A percentile compares a stretch with the other conserved stretches of the same genome.
Evolutionary conservation across 1,284 basidiomycete genomes (phyloP).

Genomic region (Salmacisia buchloeana): DNA sequence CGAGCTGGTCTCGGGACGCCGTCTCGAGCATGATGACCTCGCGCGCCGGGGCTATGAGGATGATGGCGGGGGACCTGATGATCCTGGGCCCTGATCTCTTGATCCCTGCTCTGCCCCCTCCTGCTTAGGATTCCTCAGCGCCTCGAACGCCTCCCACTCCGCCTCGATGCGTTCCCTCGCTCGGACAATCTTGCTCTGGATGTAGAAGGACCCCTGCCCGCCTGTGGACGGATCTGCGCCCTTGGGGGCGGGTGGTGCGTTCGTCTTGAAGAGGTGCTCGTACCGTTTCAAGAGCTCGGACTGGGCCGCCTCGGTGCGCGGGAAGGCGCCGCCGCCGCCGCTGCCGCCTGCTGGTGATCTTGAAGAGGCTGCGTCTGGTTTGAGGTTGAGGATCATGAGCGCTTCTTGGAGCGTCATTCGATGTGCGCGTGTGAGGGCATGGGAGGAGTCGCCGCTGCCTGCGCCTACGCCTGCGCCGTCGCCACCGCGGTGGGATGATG

Average conservation of each 20-base stretch:
- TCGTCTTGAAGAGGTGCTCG: constrained; percentile 86
- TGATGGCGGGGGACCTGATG: not conserved
- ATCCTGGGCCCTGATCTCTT: not conserved
- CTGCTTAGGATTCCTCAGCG: too few species aligned
- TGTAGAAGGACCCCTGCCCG: constrained; percentile 58
- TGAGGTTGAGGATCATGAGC: constrained; percentile 83
- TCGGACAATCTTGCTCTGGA: constrained; percentile 92
- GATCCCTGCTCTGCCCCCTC: constrained; percentile 10
- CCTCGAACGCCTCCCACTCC: constrained; percentile 54
- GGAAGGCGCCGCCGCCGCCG: constrained; percentile 7
- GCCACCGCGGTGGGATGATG: constrained; percentile 25
- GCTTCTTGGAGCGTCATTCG: constrained; percentile 96
- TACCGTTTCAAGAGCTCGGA: constrained; percentile 63
- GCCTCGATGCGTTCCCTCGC: constrained; percentile 91
- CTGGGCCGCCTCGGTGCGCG: constrained; percentile 9
- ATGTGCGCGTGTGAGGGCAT: constrained; percentile 61
- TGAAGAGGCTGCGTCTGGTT: constrained; percentile 53
- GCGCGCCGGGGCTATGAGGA: not conserved
- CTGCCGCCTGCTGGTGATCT: constrained; percentile 46
- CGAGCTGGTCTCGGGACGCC: not conserved
- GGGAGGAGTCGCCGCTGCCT: constrained; percentile 38
- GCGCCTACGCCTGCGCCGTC: constrained; percentile 44
- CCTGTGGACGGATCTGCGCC: constrained; percentile 20
- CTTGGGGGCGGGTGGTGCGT: constrained; percentile 55
- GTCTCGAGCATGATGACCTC: too few species aligned